phyloP scores from a whole-genome alignment of 164 flowering plant genomes.

The Vitis cinerea region DNA sequence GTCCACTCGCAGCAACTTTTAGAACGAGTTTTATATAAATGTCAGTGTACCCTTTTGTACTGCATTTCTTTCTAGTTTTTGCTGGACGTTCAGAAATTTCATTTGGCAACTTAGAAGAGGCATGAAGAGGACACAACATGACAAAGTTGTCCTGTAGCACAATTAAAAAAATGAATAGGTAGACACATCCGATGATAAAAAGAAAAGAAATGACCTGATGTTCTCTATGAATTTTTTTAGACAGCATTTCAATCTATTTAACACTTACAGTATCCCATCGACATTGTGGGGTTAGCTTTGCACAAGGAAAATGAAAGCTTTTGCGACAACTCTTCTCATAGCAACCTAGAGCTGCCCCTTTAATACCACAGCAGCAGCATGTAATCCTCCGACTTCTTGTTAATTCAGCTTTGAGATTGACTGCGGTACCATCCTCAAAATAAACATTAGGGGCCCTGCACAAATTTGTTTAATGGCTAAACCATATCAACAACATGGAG shows the following conservation, averaged over 20 bases:
- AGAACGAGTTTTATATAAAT: not conserved
- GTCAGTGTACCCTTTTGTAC: slow-evolving; percentile 31
- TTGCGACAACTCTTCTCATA: slow-evolving; percentile 78
- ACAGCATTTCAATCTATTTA: not conserved
- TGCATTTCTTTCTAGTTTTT: slow-evolving; percentile 27
- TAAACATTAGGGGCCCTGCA: slow-evolving; percentile 98
- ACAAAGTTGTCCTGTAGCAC: slow-evolving; percentile 83
- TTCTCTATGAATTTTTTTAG: not conserved
- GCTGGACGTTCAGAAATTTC: slow-evolving; percentile 39
- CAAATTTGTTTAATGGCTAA: not conserved
- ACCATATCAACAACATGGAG: not conserved
- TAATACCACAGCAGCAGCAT: slow-evolving; percentile 78
- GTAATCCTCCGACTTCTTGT: slow-evolving; percentile 74
- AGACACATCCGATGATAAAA: not conserved
- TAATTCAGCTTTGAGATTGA: slow-evolving; percentile 83
- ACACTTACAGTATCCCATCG: slow-evolving; percentile 89
- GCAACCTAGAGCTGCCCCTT: slow-evolving; percentile 98
- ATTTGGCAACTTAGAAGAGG: slow-evolving; percentile 61
- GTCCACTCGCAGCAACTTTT: not conserved
- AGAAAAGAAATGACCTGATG: not conserved
- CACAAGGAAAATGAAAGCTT: slow-evolving; percentile 96
- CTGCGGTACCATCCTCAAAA: slow-evolving; percentile 61
- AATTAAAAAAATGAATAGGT: not conserved
- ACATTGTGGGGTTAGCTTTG: slow-evolving; percentile 60
- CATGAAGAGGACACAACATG: slow-evolving; percentile 86